phyloP scores from a whole-genome alignment of 1,284 basidiomycete genomes.

The Ceratobasidium sp. region DNA sequence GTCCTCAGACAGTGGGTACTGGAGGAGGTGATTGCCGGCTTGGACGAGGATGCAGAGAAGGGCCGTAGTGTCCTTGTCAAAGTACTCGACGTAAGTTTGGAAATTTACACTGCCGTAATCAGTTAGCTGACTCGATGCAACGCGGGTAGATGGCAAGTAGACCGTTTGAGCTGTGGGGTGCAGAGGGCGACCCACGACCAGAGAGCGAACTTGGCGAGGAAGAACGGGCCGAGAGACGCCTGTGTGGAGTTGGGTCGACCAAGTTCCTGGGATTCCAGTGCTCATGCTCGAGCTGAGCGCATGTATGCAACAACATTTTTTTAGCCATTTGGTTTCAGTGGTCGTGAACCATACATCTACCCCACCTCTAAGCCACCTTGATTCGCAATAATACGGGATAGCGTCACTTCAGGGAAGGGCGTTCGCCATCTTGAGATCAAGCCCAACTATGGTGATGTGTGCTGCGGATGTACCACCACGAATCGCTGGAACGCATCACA shows the following conservation, averaged over 20 bases:
- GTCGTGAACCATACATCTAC: neutral
- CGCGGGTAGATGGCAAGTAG: slow-evolving; percentile 75
- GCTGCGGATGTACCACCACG: too few species aligned
- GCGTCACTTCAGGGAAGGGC: too few species aligned
- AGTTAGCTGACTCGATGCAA: neutral
- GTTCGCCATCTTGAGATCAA: too few species aligned
- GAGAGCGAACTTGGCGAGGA: slow-evolving; percentile 65
- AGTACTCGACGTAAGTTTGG: slow-evolving; percentile 71
- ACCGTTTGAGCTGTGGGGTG: slow-evolving; percentile 85
- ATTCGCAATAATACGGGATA: too few species aligned
- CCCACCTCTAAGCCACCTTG: too few species aligned
- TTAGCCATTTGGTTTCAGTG: neutral
- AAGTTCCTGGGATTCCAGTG: slow-evolving; percentile 91
- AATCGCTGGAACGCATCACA: too few species aligned
- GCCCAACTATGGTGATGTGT: too few species aligned
- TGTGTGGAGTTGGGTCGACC: slow-evolving; percentile 80
- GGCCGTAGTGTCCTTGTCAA: slow-evolving; percentile 75
- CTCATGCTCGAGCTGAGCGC: slow-evolving; percentile 80
- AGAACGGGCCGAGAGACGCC: slow-evolving; percentile 75
- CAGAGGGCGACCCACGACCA: slow-evolving; percentile 61
- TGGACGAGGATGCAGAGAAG: slow-evolving; percentile 69
- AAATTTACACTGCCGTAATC: slow-evolving; percentile 43
- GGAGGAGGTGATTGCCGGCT: slow-evolving; percentile 83
- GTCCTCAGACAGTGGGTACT: slow-evolving; percentile 92
- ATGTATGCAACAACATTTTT: neutral